Evolutionary conservation across 805 yeast genomes (phyloP), one percentile per base, ranked within the genome.

Genomic region (Candida orba): DNA sequence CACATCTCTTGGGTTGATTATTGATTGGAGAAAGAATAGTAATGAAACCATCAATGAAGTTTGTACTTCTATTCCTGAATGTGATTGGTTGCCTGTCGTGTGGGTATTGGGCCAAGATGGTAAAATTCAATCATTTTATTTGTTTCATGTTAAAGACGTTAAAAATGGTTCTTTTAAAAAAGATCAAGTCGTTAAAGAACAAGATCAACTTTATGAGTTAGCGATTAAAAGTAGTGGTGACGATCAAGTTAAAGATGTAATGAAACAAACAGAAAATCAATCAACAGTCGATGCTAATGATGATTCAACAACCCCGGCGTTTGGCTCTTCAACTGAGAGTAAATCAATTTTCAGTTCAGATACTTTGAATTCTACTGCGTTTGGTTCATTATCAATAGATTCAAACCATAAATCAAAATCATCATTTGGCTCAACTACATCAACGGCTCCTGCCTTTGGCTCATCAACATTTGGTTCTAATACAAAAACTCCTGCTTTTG

Each of bases 91-190:
- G 45, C 96, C 96, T 0, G 66, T 84, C 25, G 45, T 85, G 14
- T 76, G 81, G 66, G 65, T 76, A 8, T 60, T 86, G 45, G 80
- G 81, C 37, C 74, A 81, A 51, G 73, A 74, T 45, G 95, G 95
- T 33, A 67, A 62, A 30, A 56, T 87, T 22, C 61, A 77, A 35
- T 69, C 75, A 4, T 84, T 91, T 84, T 73, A 83, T 61, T 53
- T 86, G 1, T 79, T 78, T 58, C 78, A 81, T 52, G 64, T 72
- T 18, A 60, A 65, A 2, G 83, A 77, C 1, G 65, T 83, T 15
- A 71, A 71, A 33, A 50, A 63, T 17, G 46, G 63, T 29, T 22
- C 58, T 25, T 57, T 62, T 51, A 50, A 58, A 46, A 48, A 66
- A 25, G 50, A 52, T 4, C 37, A 35, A 27, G 38, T 31, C 7